Percentiles rank a stretch among this genome's conserved stretches.
Conservation (phyloP, 805 yeast species). For the Candida easanensis region DNA sequence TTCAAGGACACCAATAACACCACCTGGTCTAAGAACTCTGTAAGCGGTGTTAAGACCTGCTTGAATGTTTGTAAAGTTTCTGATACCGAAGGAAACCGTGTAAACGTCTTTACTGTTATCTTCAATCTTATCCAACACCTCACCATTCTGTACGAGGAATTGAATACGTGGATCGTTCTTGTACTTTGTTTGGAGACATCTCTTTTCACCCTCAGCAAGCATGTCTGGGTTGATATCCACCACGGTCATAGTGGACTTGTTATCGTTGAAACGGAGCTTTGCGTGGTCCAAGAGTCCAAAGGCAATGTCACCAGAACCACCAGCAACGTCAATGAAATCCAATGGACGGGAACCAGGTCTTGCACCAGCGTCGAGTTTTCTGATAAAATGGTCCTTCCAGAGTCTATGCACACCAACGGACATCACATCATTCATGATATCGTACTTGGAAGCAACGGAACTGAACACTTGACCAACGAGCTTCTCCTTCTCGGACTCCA, state of each 20-base stretch:
- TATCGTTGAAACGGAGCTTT: constrained; percentile 70
- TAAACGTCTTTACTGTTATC: constrained; percentile 91
- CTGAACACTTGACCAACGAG: constrained; percentile 86
- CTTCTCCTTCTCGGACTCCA: constrained; percentile 75
- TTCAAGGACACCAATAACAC: constrained; percentile 94
- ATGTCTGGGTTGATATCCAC: constrained; percentile 96
- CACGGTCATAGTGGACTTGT: constrained; percentile 75
- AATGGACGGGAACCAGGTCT: constrained; percentile 85
- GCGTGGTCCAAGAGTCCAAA: constrained; percentile 94
- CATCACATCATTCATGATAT: constrained; percentile 98
- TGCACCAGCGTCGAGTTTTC: constrained; percentile 87
- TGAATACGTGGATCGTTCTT: constrained; percentile 53
- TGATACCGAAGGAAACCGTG: constrained; percentile 95
- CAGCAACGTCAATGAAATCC: constrained; percentile 93
- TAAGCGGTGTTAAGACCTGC: constrained; percentile 94
- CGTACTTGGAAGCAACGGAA: constrained; percentile 91
- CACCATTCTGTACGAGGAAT: constrained; percentile 92
- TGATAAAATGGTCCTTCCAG: constrained; percentile 91
- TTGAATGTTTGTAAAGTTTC: constrained; percentile 93
- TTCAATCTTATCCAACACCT: constrained; percentile 75
- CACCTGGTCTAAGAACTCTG: constrained; percentile 95
- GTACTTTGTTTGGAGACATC: constrained; percentile 62
- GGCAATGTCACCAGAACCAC: constrained; percentile 98
- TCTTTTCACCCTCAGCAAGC: constrained; percentile 86
- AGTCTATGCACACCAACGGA: constrained; percentile 90